phyloP scores from a whole-genome alignment of 202 grass and related monocot genomes.

The Brachypodium distachyon region DNA sequence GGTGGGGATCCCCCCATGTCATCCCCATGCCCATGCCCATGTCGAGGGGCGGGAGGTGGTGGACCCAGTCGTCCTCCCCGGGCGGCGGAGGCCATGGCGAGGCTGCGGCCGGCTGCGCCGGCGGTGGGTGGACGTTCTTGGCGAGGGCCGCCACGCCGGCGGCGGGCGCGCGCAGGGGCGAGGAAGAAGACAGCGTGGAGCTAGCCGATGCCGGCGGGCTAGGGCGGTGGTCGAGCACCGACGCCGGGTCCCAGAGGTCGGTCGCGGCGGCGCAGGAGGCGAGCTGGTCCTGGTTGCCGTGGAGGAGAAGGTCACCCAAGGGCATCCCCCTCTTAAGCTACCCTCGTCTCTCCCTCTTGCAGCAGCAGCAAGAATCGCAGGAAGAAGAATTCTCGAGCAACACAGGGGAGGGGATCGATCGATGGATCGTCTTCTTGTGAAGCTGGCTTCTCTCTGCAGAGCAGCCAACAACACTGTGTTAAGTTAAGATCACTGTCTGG shows the following conservation, averaged over 20 bases:
- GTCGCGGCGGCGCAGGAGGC: not conserved
- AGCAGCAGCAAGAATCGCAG: no score
- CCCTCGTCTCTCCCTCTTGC: no score
- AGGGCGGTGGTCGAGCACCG: conserved; percentile 39
- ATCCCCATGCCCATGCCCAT: not conserved
- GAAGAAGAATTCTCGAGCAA: no score
- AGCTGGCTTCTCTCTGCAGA: no score
- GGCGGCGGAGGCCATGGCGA: not conserved
- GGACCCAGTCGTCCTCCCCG: conserved; percentile 31
- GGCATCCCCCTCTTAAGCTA: conserved; percentile 30
- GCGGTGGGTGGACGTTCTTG: conserved; percentile 28
- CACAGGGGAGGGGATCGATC: no score
- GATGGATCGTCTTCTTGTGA: no score
- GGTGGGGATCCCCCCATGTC: not conserved
- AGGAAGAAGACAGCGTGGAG: conserved; percentile 37
- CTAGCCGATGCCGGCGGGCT: conserved; percentile 16
- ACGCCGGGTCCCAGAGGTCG: conserved; percentile 37
- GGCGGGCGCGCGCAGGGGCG: conserved; percentile 4
- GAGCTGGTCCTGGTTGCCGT: not conserved
- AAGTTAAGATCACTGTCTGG: no score
- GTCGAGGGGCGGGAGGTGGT: conserved; percentile 35
- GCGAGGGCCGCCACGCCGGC: conserved; percentile 43
- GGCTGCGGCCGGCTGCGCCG: not conserved
- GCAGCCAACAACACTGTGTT: no score
- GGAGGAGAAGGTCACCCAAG: not conserved